A percentile compares a stretch with the other conserved stretches of the same genome.
Evolutionary conservation across 1,284 basidiomycete genomes (phyloP).

Genomic region (Tranzscheliella williamsii): DNA sequence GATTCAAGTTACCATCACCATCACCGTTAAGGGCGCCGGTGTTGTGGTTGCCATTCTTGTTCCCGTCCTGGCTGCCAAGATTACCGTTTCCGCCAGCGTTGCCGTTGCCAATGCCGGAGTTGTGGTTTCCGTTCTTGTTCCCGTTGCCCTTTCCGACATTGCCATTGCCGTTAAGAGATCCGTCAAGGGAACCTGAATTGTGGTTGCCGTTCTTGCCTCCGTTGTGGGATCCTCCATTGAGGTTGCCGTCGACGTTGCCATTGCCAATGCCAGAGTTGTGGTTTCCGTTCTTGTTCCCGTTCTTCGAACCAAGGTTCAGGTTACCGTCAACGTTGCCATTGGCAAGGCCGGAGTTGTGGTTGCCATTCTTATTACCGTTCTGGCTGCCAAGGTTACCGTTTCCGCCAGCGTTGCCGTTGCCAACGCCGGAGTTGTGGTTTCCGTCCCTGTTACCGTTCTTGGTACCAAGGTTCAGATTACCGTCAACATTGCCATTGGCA

Average conservation of each 20-base stretch:
- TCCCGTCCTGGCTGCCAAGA: neutral
- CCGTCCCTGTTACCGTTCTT: neutral
- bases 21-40: neutral
- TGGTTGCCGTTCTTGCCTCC: conserved; percentile 6
- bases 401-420: neutral
- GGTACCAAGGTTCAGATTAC: neutral
- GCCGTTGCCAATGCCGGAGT: conserved; percentile 3
- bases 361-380: neutral
- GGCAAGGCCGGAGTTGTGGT: conserved; percentile 6
- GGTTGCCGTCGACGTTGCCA: conserved; percentile 6
- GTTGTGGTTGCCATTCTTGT: neutral
- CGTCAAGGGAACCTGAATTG: conserved; percentile 8
- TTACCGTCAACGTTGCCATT: conserved; percentile 6
- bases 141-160: conserved; percentile 5
- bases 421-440: neutral
- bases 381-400: neutral
- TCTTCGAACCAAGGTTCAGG: conserved; percentile 3
- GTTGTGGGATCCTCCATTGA: conserved; percentile 4
- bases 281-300: conserved; percentile 15
- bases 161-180: conserved; percentile 5
- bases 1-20: neutral
- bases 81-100: neutral
- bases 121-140: conserved; percentile 1
- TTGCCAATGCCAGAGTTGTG: conserved; percentile 4
- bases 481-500: neutral